Percentiles rank a stretch among this genome's conserved stretches.
Conservation (phyloP, 495 filamentous ascomycete genomes). For the Annulohypoxylon stygium region DNA sequence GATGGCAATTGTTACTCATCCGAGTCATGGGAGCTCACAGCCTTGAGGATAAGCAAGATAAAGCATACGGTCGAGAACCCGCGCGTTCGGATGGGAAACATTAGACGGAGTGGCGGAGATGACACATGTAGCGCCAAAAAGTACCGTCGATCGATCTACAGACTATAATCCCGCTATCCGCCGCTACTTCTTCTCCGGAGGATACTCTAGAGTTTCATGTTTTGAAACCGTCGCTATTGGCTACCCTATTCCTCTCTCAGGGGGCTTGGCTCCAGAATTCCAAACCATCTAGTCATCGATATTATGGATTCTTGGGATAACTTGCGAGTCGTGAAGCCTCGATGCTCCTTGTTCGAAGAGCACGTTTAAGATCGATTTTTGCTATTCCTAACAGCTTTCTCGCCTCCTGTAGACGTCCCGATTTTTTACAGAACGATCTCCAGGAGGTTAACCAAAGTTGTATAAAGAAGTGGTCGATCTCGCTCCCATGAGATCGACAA, state of each 20-base stretch:
- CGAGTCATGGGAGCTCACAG: slow-evolving; percentile 35
- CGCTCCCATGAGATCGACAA: not conserved
- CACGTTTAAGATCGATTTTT: slow-evolving; percentile 7
- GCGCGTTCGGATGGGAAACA: slow-evolving; percentile 13
- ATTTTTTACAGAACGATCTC: slow-evolving; percentile 16
- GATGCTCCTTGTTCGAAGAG: slow-evolving; percentile 8
- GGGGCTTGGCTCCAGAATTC: not conserved
- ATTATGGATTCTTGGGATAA: slow-evolving; percentile 20
- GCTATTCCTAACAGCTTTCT: not conserved
- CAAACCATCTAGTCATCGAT: slow-evolving; percentile 6
- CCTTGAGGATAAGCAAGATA: not conserved
- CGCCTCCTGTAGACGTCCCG: not conserved
- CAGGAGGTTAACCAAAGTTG: slow-evolving; percentile 9
- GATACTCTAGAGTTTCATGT: slow-evolving; percentile 31
- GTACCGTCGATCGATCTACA: slow-evolving; percentile 17
- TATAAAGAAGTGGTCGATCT: slow-evolving; percentile 32
- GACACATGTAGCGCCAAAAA: slow-evolving; percentile 24
- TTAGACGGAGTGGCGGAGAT: slow-evolving; percentile 25
- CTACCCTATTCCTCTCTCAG: slow-evolving; percentile 2
- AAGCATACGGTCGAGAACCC: not conserved
- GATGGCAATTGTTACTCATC: not conserved
- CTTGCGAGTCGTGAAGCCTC: slow-evolving; percentile 33
- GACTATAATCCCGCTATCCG: not conserved
- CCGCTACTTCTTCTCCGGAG: slow-evolving; percentile 2
- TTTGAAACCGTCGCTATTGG: not conserved